Evolutionary conservation across 73 alveolate species (phyloP).

Genomic region (Symbiodinium pilosum): DNA sequence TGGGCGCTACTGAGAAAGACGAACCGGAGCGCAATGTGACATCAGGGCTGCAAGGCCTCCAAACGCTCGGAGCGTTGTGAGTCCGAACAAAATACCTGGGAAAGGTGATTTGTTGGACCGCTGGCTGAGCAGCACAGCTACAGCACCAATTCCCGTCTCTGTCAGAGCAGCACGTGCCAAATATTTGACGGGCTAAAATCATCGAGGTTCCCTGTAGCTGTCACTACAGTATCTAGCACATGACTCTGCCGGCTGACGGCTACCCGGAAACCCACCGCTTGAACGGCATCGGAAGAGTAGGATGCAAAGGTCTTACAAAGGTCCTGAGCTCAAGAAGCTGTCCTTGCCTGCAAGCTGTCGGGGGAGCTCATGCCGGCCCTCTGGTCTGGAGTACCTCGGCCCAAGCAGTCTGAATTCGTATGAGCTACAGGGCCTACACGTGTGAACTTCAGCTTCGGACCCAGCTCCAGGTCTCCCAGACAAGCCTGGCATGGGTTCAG

Average conservation of each 20-base stretch:
- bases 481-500: background rate
- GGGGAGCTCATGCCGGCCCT: background rate
- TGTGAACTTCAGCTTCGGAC: background rate
- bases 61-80: background rate
- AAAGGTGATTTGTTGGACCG: no score
- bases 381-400: background rate
- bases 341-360: background rate
- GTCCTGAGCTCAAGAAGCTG: background rate
- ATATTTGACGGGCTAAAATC: background rate
- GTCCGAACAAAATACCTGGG: background rate
- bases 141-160: no score
- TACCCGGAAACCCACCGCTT: no score
- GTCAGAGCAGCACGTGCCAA: no score
- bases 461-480: background rate
- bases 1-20: no score
- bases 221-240: no score
- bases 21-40: no score
- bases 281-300: no score
- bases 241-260: no score
- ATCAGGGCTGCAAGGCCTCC: no score
- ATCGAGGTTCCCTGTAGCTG: background rate
- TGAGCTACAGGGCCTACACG: background rate
- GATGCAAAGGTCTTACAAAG: no score
- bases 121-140: no score
- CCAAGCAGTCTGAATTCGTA: background rate